phyloP scores from a whole-genome alignment of 805 yeast species.

The Maudiozyma barnettii region DNA sequence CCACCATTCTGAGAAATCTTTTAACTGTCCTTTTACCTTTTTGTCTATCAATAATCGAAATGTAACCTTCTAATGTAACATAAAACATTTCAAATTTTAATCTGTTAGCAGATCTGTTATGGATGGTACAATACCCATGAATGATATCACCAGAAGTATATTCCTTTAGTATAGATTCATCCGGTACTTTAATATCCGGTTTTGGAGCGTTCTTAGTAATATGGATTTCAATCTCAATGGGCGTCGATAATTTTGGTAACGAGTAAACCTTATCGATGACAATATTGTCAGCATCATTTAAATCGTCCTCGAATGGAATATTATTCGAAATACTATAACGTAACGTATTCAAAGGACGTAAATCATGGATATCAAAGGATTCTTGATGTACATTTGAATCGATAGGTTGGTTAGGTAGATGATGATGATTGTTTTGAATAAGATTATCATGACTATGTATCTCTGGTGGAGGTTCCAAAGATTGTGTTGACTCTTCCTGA shows the following conservation, averaged over 20 bases:
- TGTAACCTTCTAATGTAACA: slow-evolving; percentile 39
- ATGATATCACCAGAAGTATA: slow-evolving; percentile 61
- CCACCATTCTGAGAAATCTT: slow-evolving; percentile 51
- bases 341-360: slow-evolving; percentile 15
- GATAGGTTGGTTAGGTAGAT: neutral
- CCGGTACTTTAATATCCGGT: slow-evolving; percentile 37
- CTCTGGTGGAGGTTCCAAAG: neutral
- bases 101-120: slow-evolving; percentile 37
- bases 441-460: neutral
- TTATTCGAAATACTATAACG: slow-evolving; percentile 9
- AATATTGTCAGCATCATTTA: slow-evolving; percentile 35
- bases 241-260: slow-evolving; percentile 37
- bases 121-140: slow-evolving; percentile 47
- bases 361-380: slow-evolving; percentile 3
- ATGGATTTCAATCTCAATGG: slow-evolving; percentile 39
- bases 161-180: slow-evolving; percentile 40
- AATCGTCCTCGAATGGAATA: slow-evolving; percentile 23
- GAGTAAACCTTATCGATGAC: slow-evolving; percentile 44
- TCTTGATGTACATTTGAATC: slow-evolving; percentile 2
- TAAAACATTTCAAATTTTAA: slow-evolving; percentile 55
- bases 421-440: neutral
- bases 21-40: slow-evolving; percentile 33
- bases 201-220: slow-evolving; percentile 44
- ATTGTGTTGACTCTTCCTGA: slow-evolving; percentile 12
- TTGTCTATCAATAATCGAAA: slow-evolving; percentile 26